Evolutionary conservation across 2,329 filamentous ascomycete genomes (phyloP), one percentile per base, ranked within the genome.

Genomic region (Epichloe gansuensis): DNA sequence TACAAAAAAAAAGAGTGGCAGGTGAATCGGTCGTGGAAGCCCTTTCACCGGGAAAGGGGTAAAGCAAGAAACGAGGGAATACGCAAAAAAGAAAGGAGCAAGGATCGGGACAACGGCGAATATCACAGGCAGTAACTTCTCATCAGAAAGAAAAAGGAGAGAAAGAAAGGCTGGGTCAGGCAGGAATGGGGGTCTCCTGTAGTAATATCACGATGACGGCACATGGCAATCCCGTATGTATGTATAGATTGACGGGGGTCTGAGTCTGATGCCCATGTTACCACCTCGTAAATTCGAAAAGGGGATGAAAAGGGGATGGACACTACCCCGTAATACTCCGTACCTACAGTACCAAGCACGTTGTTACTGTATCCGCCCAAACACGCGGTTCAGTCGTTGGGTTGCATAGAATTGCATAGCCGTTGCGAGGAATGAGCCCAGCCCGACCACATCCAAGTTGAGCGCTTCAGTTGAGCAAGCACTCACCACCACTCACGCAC

Each of bases 31-130:
- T 50, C 17, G 42, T 23, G 23, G 12, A 31, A 41, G n/a, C 37
- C 48, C 51, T 52, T 46, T 48, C 51, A 49, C 51, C 51, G 12
- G 45, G 46, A 38, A 44, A 46, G 21, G 51, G 38, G 28, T 4
- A 28, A 17, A 12, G 15, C 21, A 46, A 43, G 17, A 35, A 49
- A 52, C 25, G 51, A 52, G 44, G 34, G 51, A 7, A 48, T 42
- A 39, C 41, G 31, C 45, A 42, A 42, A 35, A 5, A 21, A 28
- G 7, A 31, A n/a, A 23, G 21, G 11, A 31, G 28, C 28, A 11
- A 31, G 8, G 28, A 25, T 44, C 28, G 25, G 31, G 31, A 46
- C 12, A 13, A 46, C 25, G 9, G 25, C 44, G 5, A 17, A 17
- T 35, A 35, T 34, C 28, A 46, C 6, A 23, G 13, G n/a, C 25